Evolutionary conservation across 768 basidiomycete genomes (phyloP), one percentile per base, ranked within the genome.

Genomic region (Daedaleopsis sinensis): DNA sequence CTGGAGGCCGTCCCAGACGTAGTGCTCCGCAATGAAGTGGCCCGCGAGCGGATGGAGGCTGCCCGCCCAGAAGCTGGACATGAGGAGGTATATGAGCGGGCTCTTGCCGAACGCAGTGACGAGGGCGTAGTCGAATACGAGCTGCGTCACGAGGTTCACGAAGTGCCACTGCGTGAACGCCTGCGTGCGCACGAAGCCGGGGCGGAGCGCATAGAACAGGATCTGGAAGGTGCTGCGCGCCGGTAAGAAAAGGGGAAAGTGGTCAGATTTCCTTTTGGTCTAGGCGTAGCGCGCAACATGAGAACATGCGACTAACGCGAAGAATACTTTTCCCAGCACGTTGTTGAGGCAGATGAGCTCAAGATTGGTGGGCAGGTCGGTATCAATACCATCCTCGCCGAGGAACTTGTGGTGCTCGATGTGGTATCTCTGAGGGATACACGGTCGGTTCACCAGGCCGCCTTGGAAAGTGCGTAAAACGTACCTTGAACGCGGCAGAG

Each of bases 11-110:
- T 96, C 94, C 90, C 92, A 95, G 49, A 97, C 82, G 67, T 96
- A 97, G 73, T 97, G 96, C 74, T 97, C 95, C 2, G 96, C 96
- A 66, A 99, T 98, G 69, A 99, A 99, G 76, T 98, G 97, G 1
- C 91, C 96, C 0, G 96, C 96, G 68, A 91, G 92, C 1, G 97
- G 97, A 67, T 99, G 97, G 43, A 98, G 73, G 69, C 93, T 94
- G 0, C 97, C 96, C 13, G 97, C 97, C 70, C 98, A 96, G 84
- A 98, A 98, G 72, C 90, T 93, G 63, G 88, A 90, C 74, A 91
- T 82, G 65, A 98, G 70, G 67, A 98, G 80, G 77, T 98, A 98
- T 46, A 93, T 74, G 42, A 96, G 69, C 0, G 90, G 83, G 2
- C 72, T 73, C 38, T 69, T 39, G 21, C 83, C 83, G 19, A 80